Base-by-base conservation (phyloP, 208 protist genomes). In the Leishmania mexicana region DNA sequence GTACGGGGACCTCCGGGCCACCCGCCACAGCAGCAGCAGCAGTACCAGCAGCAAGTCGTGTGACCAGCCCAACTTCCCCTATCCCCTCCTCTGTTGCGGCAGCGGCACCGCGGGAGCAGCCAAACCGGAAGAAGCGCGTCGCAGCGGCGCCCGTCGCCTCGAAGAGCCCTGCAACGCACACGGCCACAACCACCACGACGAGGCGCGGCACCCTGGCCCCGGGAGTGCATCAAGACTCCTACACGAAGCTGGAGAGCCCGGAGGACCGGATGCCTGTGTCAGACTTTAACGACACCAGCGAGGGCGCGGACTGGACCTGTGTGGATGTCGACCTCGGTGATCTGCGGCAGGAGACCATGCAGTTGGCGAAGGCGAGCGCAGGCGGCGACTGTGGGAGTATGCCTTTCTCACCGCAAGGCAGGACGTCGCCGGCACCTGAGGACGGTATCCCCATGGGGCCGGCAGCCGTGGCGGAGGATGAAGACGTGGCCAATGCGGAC, bases 231-330 rank as follows among this genome's bases (percentile, higher is more conserved):
- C 57, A 77, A 19, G 15, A 31, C 28, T 77, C 81, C 11, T 73
- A 45, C 62, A 17, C 40, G 35, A 40, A n/a, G 1, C 28, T 60
- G 10, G 49, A 58, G n/a, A 79, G 51, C 19, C 53, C 71, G 40
- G 47, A 31, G 3, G 64, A 67, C 38, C 31, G 13, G 7, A 21
- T 42, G 17, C 35, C 51, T 10, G 7, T 54, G 6, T 60, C 70
- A 5, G 68, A 85, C 74, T 54, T 75, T 0, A 45, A 54, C 31
- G 35, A 73, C 11, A 35, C 53, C 8, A 0, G 42, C 8, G 82
- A 75, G 45, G 72, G 72, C 24, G 70, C 81, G 3, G 72, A 85
- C 42, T 54, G 77, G 60, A 58, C 57, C 51, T 64, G 53, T 13
- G 62, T 68, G 5, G 62, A 75, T 58, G 53, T 72, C 62, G 77